A percentile compares a stretch with the other conserved stretches of the same genome.
Conservation (phyloP, 371 early-diverging fungal genomes). For the Mucor indicus region DNA sequence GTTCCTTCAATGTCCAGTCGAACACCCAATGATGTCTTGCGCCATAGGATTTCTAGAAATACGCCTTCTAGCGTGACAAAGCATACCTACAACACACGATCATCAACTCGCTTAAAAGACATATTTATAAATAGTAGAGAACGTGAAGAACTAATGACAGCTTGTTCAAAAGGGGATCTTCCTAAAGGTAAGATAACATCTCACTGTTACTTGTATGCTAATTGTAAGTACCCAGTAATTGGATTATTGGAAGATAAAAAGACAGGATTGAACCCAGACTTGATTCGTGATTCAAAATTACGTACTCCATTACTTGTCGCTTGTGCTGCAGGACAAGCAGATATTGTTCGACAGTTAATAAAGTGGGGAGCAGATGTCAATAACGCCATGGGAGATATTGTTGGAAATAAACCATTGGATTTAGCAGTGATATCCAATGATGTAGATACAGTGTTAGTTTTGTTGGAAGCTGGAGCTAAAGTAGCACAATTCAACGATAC, state of each 20-base stretch:
- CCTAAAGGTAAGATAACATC: conserved; percentile 24
- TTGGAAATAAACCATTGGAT: conserved; percentile 47
- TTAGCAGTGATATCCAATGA: conserved; percentile 44
- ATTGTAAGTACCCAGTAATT: conserved; percentile 14
- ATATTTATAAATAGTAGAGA: conserved; percentile 32
- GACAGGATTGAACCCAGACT: conserved; percentile 33
- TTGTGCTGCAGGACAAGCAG: conserved; percentile 45
- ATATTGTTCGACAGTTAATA: conserved; percentile 29
- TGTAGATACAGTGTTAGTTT: conserved; percentile 40
- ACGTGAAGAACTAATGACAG: conserved; percentile 39
- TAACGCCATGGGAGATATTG: conserved; percentile 45
- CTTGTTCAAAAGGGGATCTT: conserved; percentile 39
- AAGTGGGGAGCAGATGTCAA: conserved; percentile 43
- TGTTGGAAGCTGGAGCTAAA: conserved; percentile 35
- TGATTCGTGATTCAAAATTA: conserved; percentile 43
- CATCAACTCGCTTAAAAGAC: conserved; percentile 24
- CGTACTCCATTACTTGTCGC: conserved; percentile 46
- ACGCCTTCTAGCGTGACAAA: not conserved
- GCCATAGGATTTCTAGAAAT: not conserved
- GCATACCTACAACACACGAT: conserved; percentile 2
- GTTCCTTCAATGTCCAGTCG: conserved; percentile 14
- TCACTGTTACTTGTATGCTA: not conserved
- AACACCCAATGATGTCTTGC: conserved; percentile 19
- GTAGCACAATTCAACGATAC: not conserved
- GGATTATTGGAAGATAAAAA: conserved; percentile 25